Conservation (phyloP, 768 basidiomycete genomes). For the Leccinellum rugosiceps region DNA sequence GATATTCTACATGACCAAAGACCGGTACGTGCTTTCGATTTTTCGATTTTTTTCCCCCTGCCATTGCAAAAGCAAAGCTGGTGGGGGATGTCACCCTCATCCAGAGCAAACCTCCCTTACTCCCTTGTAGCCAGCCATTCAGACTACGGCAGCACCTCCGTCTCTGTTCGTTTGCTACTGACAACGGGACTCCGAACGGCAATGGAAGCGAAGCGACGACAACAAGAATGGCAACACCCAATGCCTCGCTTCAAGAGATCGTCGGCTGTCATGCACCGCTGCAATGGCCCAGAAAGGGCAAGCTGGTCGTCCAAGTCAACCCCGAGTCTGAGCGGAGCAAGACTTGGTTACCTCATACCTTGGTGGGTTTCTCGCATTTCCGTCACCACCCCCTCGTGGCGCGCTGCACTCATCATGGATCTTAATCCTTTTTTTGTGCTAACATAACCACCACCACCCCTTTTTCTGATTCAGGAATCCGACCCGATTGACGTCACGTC, state of each 20-base stretch:
- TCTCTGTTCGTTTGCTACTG: conserved; percentile 21
- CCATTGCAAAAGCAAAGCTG: neutral
- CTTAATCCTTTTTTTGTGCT: neutral
- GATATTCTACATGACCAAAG: conserved; percentile 18
- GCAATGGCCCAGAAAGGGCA: conserved; percentile 45
- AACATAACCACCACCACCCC: neutral
- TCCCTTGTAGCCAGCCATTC: neutral
- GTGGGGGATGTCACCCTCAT: neutral
- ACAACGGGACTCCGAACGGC: neutral
- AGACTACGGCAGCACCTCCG: conserved; percentile 19
- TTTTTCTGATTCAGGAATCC: conserved; percentile 22
- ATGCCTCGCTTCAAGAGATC: neutral
- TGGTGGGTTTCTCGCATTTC: conserved; percentile 35
- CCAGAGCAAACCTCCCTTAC: neutral
- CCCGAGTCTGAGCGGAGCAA: conserved; percentile 29
- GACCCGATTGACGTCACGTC: conserved; percentile 40
- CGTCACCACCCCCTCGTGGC: no score
- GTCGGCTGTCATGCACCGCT: conserved; percentile 15
- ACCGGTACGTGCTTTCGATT: conserved; percentile 12
- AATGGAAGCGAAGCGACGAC: neutral
- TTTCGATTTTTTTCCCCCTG: neutral
- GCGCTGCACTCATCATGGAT: neutral
- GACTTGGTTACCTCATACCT: conserved; percentile 41
- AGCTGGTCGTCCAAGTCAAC: conserved; percentile 46
- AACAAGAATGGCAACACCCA: neutral